Percentiles rank a stretch among this genome's conserved stretches.
These are phyloP conservation scores for Alternaria longipes DNA, from an alignment of 2,329 filamentous ascomycete genomes.

Conservation along the genomic window DNA sequence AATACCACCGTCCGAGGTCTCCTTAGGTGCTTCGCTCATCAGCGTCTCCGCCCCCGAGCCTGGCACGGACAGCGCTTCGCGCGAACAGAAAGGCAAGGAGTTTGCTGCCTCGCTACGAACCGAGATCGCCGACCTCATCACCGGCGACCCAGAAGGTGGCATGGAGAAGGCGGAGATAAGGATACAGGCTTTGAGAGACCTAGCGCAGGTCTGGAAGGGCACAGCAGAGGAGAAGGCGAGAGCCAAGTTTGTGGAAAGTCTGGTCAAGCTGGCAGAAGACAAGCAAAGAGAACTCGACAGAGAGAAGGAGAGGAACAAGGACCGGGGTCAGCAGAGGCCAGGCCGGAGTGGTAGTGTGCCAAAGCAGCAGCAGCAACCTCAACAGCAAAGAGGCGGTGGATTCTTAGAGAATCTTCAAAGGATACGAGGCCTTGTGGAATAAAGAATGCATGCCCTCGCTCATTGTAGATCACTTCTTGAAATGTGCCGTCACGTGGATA, in stretches of 20 bases:
- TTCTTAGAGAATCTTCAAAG: constrained; percentile 53
- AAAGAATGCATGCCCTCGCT: not conserved
- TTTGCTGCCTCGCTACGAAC: constrained; percentile 74
- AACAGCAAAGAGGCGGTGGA: constrained; percentile 41
- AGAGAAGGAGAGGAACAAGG: constrained; percentile 35
- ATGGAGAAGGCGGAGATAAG: constrained; percentile 77
- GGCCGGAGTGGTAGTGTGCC: constrained; percentile 35
- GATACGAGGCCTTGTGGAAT: constrained; percentile 49
- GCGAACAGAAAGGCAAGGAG: constrained; percentile 87
- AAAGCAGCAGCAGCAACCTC: constrained; percentile 26
- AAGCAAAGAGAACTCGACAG: constrained; percentile 59
- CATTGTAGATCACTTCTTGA: not conserved
- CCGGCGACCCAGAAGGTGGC: constrained; percentile 63
- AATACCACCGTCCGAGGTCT: constrained; percentile 86
- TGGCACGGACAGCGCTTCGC: constrained; percentile 70
- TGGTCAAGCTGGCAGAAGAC: constrained; percentile 87
- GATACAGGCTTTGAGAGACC: constrained; percentile 78
- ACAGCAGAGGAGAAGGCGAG: constrained; percentile 93
- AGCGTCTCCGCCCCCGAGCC: constrained; percentile 88
- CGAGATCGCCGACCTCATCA: constrained; percentile 76
- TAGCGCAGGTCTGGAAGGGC: constrained; percentile 90
- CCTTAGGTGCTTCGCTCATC: constrained; percentile 83
- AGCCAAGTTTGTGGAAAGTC: constrained; percentile 78
- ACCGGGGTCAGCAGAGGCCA: constrained; percentile 29
- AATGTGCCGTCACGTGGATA: constrained; percentile 19